Base-by-base conservation (phyloP, 257 asterid species). In the Solanum chiquidenum region DNA sequence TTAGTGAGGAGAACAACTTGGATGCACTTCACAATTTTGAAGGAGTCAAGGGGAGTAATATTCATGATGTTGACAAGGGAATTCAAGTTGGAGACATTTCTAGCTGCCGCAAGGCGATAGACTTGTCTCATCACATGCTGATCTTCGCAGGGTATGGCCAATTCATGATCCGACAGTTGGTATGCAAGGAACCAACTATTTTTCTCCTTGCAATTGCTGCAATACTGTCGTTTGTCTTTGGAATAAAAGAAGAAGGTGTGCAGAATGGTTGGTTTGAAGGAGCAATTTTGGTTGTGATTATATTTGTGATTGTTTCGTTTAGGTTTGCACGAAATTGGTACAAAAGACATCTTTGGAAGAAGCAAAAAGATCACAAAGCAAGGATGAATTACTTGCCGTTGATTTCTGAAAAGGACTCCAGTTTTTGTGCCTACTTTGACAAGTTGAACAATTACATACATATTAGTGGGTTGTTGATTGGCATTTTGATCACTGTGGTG, bases 191-290 rank as follows among this genome's bases (percentile, higher is more conserved):
- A 76, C 35, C 83, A 40, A n/a, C 60, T n/a, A 38, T 76, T 38
- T 40, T 76, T 2, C 83, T 76, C 60, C 83, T 76, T 38, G 35
- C 10, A n/a, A 18, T 76, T 40, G 83, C 92, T 29, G 92, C 92
- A 5, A 52, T 21, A 3, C 20, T 92, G 58, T 90, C 91, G 9
- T 75, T 92, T 5, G 60, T 31, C 23, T 90, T 92, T 69, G 92
- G 92, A 25, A 89, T 90, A 86, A 83, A 42, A 33, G 89, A 92
- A 91, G 86, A 88, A 35, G 92, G 90, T 31, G 7, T 10, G 33
- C 10, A 42, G 71, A 49, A 25, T 33, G 87, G 90, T 62, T 89
- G 93, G 89, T 38, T 86, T 11, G 85, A 92, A 44, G 92, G 92
- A 14, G 83, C 68, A 1, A 13, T 91, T 13, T 16, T 92, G 38